These are phyloP conservation scores for Dactylellina sp. DNA, from an alignment of 2,329 filamentous ascomycete genomes.

Conservation along the genomic window DNA sequence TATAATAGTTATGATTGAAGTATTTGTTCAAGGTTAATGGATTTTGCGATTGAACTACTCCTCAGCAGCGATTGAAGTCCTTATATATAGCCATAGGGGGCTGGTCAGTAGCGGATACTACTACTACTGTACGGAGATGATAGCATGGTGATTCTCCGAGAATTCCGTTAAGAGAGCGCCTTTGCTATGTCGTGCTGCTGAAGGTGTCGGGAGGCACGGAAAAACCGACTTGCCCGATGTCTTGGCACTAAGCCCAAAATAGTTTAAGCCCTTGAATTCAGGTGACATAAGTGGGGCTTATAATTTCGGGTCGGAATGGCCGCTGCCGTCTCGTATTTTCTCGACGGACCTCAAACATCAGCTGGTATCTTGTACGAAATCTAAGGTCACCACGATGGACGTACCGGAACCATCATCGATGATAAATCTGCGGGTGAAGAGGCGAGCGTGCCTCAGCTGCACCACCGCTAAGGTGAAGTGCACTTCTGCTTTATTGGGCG, in stretches of 20 bases:
- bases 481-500: constrained; percentile 22
- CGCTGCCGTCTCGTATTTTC: constrained; percentile 18
- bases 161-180: constrained; percentile 1
- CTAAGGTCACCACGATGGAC: constrained; percentile 18
- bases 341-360: constrained; percentile 20
- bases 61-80: constrained; percentile 17
- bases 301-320: constrained; percentile 21
- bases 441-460: constrained; percentile 23
- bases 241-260: constrained; percentile 20
- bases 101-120: constrained; percentile 8
- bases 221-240: constrained; percentile 19
- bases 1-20: constrained; percentile 18
- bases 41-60: constrained; percentile 18
- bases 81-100: constrained; percentile 25
- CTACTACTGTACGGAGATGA: constrained; percentile 6
- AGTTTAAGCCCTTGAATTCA: constrained; percentile 12
- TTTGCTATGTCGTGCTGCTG: constrained; percentile 10
- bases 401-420: constrained; percentile 17
- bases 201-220: constrained; percentile 8
- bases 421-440: constrained; percentile 18
- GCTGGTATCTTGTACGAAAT: constrained; percentile 16
- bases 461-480: constrained; percentile 19
- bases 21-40: constrained; percentile 14
- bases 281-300: constrained; percentile 20
- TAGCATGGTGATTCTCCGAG: constrained; percentile 14